Evolutionary conservation across 495 filamentous ascomycete genomes (phyloP).

Genomic region (Penicillium robsamsonii): DNA sequence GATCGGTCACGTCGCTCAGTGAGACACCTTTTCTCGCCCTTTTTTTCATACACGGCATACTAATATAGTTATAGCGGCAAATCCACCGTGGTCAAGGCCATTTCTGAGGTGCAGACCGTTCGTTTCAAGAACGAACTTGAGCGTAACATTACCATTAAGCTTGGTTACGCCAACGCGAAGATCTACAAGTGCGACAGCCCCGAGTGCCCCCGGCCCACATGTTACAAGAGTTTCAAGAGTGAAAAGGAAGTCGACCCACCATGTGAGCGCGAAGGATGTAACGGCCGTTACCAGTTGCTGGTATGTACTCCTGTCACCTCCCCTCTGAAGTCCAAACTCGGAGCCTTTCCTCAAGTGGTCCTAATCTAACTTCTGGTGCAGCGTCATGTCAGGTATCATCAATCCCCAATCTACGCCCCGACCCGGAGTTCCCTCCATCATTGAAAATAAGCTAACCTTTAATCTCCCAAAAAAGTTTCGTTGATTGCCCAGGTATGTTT

Average conservation of each 20-base stretch:
- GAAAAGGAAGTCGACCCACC: conserved; percentile 96
- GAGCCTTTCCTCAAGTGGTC: background rate
- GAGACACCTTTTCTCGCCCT: background rate
- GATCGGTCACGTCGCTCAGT: conserved; percentile 94
- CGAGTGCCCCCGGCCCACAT: conserved; percentile 88
- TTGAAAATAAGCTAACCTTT: background rate
- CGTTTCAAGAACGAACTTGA: conserved; percentile 99
- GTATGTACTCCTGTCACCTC: conserved; percentile 70
- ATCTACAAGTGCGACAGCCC: conserved; percentile 97
- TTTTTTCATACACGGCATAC: conserved; percentile 1
- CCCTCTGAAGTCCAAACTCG: background rate
- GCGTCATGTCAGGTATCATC: conserved; percentile 38
- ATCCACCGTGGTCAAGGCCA: conserved; percentile 97
- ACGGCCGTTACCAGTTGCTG: conserved; percentile 76
- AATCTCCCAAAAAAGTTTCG: conserved; percentile 51
- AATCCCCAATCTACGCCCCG: background rate
- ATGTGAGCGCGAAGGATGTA: conserved; percentile 90
- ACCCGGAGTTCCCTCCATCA: background rate
- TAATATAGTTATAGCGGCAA: conserved; percentile 51
- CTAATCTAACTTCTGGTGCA: conserved; percentile 7
- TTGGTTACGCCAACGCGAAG: conserved; percentile 98
- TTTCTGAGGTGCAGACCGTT: conserved; percentile 97
- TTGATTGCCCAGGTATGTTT: conserved; percentile 77
- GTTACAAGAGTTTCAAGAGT: conserved; percentile 96
- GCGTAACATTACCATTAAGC: conserved; percentile 98